Conservation (phyloP, 768 basidiomycete species). For the Lentinula boryana region DNA sequence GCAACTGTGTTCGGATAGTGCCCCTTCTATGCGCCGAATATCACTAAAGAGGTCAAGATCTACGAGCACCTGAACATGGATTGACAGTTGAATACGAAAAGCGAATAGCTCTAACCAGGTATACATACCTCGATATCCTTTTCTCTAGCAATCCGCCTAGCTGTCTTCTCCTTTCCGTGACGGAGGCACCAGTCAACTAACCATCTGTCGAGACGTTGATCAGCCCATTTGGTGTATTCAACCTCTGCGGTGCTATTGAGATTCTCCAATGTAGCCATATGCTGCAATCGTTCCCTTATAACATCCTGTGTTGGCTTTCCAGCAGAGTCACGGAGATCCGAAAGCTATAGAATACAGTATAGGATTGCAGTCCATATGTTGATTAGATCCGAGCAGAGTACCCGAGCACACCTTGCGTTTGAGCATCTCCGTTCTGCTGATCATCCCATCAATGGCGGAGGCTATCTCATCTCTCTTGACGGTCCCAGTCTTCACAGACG, state of each 20-base stretch:
- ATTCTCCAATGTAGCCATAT: constrained; percentile 59
- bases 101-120: neutral
- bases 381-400: neutral
- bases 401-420: constrained; percentile 73
- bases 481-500: constrained; percentile 29
- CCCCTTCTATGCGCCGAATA: constrained; percentile 80
- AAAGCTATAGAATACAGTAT: constrained; percentile 26
- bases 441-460: constrained; percentile 69
- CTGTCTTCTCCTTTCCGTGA: constrained; percentile 71
- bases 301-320: constrained; percentile 64
- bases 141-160: constrained; percentile 68
- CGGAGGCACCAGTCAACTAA: constrained; percentile 90
- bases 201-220: constrained; percentile 80
- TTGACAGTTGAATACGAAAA: constrained; percentile 11
- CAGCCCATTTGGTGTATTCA: constrained; percentile 72
- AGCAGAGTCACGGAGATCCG: constrained; percentile 39
- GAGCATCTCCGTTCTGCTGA: constrained; percentile 66
- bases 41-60: constrained; percentile 92
- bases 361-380: neutral
- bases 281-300: constrained; percentile 68
- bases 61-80: constrained; percentile 58
- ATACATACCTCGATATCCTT: constrained; percentile 70
- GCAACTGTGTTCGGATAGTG: constrained; percentile 69
- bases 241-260: constrained; percentile 44
- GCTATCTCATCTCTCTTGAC: constrained; percentile 45